phyloP scores from a whole-genome alignment of 352 stramenopile species.

The Pythium phragmitis region DNA sequence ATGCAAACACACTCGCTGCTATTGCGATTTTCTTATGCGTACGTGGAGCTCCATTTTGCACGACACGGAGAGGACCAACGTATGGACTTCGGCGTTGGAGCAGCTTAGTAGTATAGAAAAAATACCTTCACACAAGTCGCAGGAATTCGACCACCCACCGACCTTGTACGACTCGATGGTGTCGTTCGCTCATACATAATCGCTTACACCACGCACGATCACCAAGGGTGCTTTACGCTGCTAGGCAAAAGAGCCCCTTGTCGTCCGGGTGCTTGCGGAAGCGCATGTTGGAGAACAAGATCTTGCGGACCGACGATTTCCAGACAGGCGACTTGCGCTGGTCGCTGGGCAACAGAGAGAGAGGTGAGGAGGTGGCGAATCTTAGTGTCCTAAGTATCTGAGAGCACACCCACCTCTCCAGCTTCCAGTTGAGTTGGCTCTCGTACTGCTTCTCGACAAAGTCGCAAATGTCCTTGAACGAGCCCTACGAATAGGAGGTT shows the following conservation, averaged over 20 bases:
- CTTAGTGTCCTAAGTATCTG: background rate
- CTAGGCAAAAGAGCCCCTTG: conserved; percentile 76
- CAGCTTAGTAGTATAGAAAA: background rate
- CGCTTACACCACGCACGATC: background rate
- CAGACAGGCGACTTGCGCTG: conserved; percentile 86
- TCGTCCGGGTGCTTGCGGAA: conserved; percentile 74
- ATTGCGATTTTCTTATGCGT: background rate
- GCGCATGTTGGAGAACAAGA: conserved; percentile 85
- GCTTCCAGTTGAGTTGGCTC: conserved; percentile 89
- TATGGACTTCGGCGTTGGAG: too few relatives aligned
- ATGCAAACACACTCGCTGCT: conserved; percentile 1
- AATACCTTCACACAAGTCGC: background rate
- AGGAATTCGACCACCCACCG: background rate
- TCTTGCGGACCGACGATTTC: conserved; percentile 90
- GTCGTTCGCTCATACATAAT: conserved; percentile 1
- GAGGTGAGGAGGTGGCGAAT: background rate
- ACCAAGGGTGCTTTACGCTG: conserved; percentile 32
- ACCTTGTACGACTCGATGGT: background rate
- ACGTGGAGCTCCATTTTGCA: too few relatives aligned
- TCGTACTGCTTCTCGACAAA: conserved; percentile 87
- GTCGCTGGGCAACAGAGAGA: conserved; percentile 33
- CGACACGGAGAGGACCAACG: too few relatives aligned
- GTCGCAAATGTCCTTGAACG: conserved; percentile 90
- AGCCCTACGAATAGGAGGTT: conserved; percentile 45
- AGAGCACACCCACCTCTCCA: conserved; percentile 55